These are phyloP conservation scores for Chimonanthus praecox DNA, from an alignment of 164 flowering plant genomes.

Conservation along the genomic window DNA sequence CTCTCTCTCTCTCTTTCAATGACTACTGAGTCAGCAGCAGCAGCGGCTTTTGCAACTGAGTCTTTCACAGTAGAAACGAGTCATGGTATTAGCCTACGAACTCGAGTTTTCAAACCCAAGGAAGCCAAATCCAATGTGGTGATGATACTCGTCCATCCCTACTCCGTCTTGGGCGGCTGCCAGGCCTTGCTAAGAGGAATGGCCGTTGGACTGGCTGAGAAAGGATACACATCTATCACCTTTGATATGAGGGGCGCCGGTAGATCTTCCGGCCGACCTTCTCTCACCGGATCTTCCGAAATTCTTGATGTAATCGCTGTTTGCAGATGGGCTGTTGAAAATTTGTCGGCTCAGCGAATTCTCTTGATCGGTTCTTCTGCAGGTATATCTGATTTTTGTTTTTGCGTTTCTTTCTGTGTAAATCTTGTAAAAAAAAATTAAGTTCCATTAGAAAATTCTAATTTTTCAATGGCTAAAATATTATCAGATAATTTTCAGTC, in stretches of 20 bases:
- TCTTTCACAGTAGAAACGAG: conserved; percentile 46
- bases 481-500: too few species aligned
- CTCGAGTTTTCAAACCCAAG: conserved; percentile 53
- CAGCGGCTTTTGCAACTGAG: conserved; percentile 23
- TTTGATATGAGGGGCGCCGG: conserved; percentile 90
- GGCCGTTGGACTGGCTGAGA: conserved; percentile 57
- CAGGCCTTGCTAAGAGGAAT: conserved; percentile 77
- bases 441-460: too few species aligned
- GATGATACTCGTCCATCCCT: conserved; percentile 68
- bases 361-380: conserved; percentile 80
- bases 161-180: conserved; percentile 72
- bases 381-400: conserved; percentile 29
- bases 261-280: conserved; percentile 70
- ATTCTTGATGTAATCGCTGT: conserved; percentile 65
- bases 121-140: conserved; percentile 31
- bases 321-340: conserved; percentile 51
- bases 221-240: conserved; percentile 54
- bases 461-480: too few species aligned
- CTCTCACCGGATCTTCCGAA: conserved; percentile 82
- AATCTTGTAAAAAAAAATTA: too few species aligned
- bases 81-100: conserved; percentile 53
- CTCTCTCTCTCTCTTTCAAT: not conserved
- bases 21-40: not conserved
- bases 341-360: conserved; percentile 38
- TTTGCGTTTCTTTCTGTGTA: too few species aligned